phyloP scores from a whole-genome alignment of 1,139 yeast genomes.

The Blastobotrys malaysiensis region DNA sequence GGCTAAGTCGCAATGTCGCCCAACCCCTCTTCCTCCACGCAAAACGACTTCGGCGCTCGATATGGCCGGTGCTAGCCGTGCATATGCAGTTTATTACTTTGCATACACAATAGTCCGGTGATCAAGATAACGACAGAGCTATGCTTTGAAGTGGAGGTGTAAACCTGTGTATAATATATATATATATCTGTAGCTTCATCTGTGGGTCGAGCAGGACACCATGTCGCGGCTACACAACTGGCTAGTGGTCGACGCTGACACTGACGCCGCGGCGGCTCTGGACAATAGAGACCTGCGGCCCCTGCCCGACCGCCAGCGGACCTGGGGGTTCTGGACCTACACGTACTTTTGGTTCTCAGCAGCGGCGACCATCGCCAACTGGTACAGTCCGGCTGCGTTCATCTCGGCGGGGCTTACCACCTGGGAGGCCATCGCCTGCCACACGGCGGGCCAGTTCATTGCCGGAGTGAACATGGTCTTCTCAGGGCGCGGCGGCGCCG shows the following conservation, averaged over 20 bases:
- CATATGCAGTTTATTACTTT: not conserved
- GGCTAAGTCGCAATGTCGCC: not conserved
- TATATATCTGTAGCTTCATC: too few species aligned
- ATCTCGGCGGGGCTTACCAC: constrained; percentile 26
- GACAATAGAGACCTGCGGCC: constrained; percentile 20
- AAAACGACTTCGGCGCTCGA: not conserved
- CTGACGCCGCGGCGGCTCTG: constrained; percentile 5
- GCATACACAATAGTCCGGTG: not conserved
- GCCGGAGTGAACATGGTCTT: constrained; percentile 59
- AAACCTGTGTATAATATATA: too few species aligned
- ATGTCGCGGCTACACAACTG: not conserved
- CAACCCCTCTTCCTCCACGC: not conserved
- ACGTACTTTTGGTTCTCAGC: constrained; percentile 23
- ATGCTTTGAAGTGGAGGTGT: not conserved
- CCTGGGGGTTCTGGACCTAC: constrained; percentile 23
- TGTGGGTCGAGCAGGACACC: too few species aligned
- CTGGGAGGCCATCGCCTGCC: constrained; percentile 26
- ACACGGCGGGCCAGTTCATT: constrained; percentile 48
- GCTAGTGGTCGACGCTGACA: constrained; percentile 1
- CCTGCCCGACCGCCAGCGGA: constrained; percentile 15
- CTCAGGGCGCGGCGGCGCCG: constrained; percentile 66
- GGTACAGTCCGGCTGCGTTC: constrained; percentile 27
- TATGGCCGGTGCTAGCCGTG: not conserved
- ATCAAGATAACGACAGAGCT: not conserved
- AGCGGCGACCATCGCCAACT: constrained; percentile 29